Evolutionary conservation across 75 land plant species (phyloP).

Genomic region (Cryptomeria japonica): DNA sequence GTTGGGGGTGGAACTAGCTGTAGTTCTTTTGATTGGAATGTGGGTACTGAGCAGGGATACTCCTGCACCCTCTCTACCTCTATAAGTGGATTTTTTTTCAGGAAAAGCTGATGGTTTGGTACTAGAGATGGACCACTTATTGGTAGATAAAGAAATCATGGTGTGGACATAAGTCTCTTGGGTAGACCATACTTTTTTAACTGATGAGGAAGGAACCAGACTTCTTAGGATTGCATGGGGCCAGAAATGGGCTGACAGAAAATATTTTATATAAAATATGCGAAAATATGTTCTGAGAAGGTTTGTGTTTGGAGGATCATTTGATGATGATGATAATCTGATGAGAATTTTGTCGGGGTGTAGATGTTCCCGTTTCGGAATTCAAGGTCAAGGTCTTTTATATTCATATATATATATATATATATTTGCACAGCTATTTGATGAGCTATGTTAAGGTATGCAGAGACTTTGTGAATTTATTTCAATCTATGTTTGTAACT

Average conservation of each 20-base stretch:
- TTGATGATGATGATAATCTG: background rate
- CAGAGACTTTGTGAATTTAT: constrained; percentile 7
- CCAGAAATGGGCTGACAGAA: background rate
- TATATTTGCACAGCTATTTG: background rate
- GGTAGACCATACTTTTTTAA: background rate
- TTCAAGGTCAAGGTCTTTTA: background rate
- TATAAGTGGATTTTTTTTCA: background rate
- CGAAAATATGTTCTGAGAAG: background rate
- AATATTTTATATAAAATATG: background rate
- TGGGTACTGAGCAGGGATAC: background rate
- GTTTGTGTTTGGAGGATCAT: background rate
- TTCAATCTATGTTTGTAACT: background rate
- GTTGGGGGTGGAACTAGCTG: background rate
- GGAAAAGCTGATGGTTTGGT: background rate
- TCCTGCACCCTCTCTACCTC: background rate
- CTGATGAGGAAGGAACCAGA: background rate
- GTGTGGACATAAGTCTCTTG: background rate
- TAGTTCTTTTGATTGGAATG: background rate
- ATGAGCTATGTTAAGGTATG: constrained; percentile 3
- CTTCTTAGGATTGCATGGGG: background rate
- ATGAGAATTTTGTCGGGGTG: constrained; percentile 9
- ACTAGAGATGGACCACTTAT: constrained; percentile 6
- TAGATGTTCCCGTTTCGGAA: background rate
- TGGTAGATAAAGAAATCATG: background rate
- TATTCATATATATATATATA: background rate